A percentile compares a stretch with the other conserved stretches of the same genome.
These are phyloP conservation scores for Colletotrichum spinosum DNA, from an alignment of 2,329 filamentous ascomycete genomes.

Conservation along the genomic window DNA sequence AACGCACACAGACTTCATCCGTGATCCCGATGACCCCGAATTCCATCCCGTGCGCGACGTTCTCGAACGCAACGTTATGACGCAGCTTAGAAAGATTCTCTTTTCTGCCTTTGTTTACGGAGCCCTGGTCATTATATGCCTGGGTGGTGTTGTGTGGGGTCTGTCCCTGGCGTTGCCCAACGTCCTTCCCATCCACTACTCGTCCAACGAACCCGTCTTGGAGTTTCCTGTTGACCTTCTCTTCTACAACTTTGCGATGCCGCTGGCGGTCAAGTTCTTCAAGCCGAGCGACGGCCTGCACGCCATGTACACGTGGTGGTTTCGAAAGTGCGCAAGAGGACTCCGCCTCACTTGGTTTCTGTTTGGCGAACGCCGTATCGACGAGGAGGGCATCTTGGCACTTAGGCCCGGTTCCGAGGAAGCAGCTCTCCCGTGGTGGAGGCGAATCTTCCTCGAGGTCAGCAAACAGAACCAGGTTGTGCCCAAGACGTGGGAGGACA, in stretches of 20 bases:
- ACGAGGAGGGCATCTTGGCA: constrained; percentile 82
- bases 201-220: constrained; percentile 89
- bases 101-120: constrained; percentile 98
- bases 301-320: constrained; percentile 95
- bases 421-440: constrained; percentile 51
- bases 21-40: constrained; percentile 96
- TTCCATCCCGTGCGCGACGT: constrained; percentile 98
- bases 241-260: constrained; percentile 97
- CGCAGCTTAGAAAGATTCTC: constrained; percentile 93
- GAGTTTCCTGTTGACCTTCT: constrained; percentile 95
- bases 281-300: constrained; percentile 88
- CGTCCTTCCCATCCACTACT: constrained; percentile 92
- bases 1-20: constrained; percentile 80
- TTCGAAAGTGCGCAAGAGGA: constrained; percentile 83
- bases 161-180: constrained; percentile 74
- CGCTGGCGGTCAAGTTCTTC: constrained; percentile 84
- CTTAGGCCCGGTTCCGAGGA: constrained; percentile 51
- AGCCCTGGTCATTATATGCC: constrained; percentile 88
- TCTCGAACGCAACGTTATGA: constrained; percentile 89
- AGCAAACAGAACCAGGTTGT: constrained; percentile 55
- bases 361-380: constrained; percentile 82
- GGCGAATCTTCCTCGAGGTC: constrained; percentile 59
- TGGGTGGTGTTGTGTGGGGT: constrained; percentile 97
- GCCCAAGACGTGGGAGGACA: constrained; percentile 68
- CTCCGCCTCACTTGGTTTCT: constrained; percentile 92